These are phyloP conservation scores for Coprinopsis cinerea DNA, from an alignment of 768 basidiomycete genomes.

Conservation along the genomic window DNA sequence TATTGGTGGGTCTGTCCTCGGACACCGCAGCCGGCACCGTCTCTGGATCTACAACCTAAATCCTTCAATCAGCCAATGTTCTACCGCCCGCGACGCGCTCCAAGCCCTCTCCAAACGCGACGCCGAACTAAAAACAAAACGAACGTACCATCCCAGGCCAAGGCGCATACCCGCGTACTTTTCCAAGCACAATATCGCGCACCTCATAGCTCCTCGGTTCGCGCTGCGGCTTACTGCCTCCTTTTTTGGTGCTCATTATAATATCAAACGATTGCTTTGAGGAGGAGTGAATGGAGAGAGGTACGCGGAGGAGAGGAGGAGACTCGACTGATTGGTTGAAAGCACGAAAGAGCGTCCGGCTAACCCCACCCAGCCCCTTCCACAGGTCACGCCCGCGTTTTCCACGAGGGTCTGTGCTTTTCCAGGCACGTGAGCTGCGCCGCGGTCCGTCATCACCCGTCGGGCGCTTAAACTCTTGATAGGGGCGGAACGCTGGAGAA, in stretches of 20 bases:
- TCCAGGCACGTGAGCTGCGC: not conserved
- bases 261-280: constrained; percentile 7
- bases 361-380: too few species aligned
- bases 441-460: not conserved
- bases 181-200: constrained; percentile 86
- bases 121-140: not conserved
- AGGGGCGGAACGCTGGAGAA: too few species aligned
- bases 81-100: constrained; percentile 6
- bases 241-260: constrained; percentile 50
- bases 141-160: constrained; percentile 90
- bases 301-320: constrained; percentile 10
- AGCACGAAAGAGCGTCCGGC: not conserved
- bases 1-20: constrained; percentile 65
- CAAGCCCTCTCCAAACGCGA: constrained; percentile 1
- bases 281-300: not conserved
- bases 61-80: constrained; percentile 1
- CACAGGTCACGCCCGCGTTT: constrained; percentile 1
- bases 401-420: constrained; percentile 6
- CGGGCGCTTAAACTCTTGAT: not conserved
- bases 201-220: constrained; percentile 48
- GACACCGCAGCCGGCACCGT: constrained; percentile 53
- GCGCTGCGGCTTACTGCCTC: constrained; percentile 39
- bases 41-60: constrained; percentile 76
- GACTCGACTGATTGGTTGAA: not conserved
- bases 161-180: constrained; percentile 88